phyloP scores from a whole-genome alignment of 2,329 filamentous ascomycete genomes.

The Diplodia sapinea region DNA sequence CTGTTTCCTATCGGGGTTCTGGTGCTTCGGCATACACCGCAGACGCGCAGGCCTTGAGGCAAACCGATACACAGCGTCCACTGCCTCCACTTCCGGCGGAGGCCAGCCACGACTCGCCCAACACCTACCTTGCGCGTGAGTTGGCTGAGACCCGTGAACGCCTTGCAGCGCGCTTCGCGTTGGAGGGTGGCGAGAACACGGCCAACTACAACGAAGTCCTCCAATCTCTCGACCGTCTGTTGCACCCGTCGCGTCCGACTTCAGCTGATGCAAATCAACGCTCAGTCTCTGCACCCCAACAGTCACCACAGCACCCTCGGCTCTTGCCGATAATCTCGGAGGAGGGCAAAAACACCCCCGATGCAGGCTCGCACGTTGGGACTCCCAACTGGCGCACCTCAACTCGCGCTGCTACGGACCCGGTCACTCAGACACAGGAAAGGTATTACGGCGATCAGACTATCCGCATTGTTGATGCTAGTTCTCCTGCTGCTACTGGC shows the following conservation, averaged over 20 bases:
- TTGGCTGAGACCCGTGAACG: slow-evolving; percentile 64
- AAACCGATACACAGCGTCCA: slow-evolving; percentile 44
- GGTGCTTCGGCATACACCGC: slow-evolving; percentile 34
- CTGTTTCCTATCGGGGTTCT: slow-evolving; percentile 51
- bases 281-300: slow-evolving; percentile 55
- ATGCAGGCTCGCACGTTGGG: slow-evolving; percentile 38
- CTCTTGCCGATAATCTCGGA: slow-evolving; percentile 60
- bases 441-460: slow-evolving; percentile 49
- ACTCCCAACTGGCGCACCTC: slow-evolving; percentile 38
- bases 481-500: slow-evolving; percentile 50
- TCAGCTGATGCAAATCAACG: slow-evolving; percentile 45
- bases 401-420: slow-evolving; percentile 53
- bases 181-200: slow-evolving; percentile 53
- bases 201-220: slow-evolving; percentile 62
- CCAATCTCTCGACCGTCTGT: slow-evolving; percentile 26
- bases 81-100: slow-evolving; percentile 51
- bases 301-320: slow-evolving; percentile 40
- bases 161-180: slow-evolving; percentile 58
- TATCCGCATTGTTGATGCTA: slow-evolving; percentile 63
- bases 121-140: slow-evolving; percentile 60
- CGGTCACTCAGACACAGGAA: slow-evolving; percentile 38
- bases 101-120: slow-evolving; percentile 51
- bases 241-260: slow-evolving; percentile 30
- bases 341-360: slow-evolving; percentile 50
- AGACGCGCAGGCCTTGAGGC: slow-evolving; percentile 14